phyloP scores from a whole-genome alignment of 2,329 filamentous ascomycete species.

The Cercospora beticola region DNA sequence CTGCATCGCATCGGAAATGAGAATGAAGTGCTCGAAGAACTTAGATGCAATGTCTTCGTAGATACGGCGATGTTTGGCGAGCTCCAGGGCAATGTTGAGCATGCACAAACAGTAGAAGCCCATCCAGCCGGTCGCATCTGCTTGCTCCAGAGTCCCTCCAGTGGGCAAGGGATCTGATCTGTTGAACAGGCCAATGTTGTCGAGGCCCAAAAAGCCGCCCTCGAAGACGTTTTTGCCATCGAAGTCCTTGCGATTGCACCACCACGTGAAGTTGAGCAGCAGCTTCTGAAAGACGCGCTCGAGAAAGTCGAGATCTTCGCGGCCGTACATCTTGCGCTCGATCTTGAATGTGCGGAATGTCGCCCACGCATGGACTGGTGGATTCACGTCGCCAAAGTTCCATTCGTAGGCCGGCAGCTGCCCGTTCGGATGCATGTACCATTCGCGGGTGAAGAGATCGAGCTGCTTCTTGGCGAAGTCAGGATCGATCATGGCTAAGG shows the following conservation, averaged over 20 bases:
- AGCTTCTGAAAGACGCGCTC: conserved; percentile 96
- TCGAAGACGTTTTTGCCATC: conserved; percentile 98
- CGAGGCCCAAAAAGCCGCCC: conserved; percentile 88
- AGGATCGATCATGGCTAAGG: conserved; percentile 93
- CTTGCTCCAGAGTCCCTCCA: conserved; percentile 89
- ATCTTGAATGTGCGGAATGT: conserved; percentile 97
- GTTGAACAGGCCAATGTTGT: conserved; percentile 98
- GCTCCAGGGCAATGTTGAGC: conserved; percentile 92
- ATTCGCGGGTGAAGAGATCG: conserved; percentile 91
- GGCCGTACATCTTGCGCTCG: conserved; percentile 93
- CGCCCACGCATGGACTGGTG: conserved; percentile 93
- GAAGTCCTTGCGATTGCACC: conserved; percentile 93
- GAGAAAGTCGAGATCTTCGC: conserved; percentile 91
- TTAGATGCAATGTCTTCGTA: conserved; percentile 98
- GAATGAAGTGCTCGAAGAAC: conserved; percentile 98
- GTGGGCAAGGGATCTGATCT: conserved; percentile 92
- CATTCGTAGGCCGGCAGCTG: conserved; percentile 92
- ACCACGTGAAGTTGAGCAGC: conserved; percentile 97
- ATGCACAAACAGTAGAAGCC: conserved; percentile 95
- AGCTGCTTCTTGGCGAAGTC: conserved; percentile 98
- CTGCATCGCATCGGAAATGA: conserved; percentile 96
- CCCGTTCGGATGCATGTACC: conserved; percentile 98
- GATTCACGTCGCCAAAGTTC: conserved; percentile 98
- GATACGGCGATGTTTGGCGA: conserved; percentile 89
- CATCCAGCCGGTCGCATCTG: conserved; percentile 98